Conservation (phyloP, 768 basidiomycete genomes). For the Kwoniella newhampshirensis region DNA sequence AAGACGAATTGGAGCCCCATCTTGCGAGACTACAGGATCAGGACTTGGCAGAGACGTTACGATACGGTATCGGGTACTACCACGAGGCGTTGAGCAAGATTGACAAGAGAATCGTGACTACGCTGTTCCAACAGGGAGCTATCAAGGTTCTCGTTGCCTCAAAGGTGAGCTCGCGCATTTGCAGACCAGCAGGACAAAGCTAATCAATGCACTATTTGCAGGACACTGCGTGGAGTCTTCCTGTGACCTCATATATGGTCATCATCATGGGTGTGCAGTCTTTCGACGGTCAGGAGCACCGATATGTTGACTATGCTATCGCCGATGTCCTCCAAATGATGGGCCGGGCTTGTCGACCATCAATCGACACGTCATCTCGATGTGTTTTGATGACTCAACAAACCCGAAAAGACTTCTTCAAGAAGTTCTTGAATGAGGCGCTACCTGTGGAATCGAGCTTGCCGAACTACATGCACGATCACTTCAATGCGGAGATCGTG, state of each 20-base stretch:
- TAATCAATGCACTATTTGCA: constrained; percentile 48
- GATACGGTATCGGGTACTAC: constrained; percentile 89
- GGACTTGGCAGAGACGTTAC: constrained; percentile 72
- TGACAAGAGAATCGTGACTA: constrained; percentile 90
- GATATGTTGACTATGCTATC: constrained; percentile 96
- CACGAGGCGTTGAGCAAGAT: constrained; percentile 90
- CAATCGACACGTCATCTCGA: constrained; percentile 81
- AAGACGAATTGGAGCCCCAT: constrained; percentile 78
- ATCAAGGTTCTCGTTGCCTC: constrained; percentile 93
- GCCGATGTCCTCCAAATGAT: constrained; percentile 99
- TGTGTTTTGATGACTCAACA: constrained; percentile 98
- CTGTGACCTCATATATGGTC: constrained; percentile 93
- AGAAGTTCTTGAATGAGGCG: constrained; percentile 96
- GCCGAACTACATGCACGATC: constrained; percentile 89
- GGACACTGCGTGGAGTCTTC: constrained; percentile 96
- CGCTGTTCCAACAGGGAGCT: constrained; percentile 87
- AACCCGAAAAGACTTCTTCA: constrained; percentile 97
- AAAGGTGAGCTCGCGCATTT: constrained; percentile 61
- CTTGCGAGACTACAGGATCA: constrained; percentile 78
- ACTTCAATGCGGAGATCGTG: constrained; percentile 96
- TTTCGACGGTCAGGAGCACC: constrained; percentile 96
- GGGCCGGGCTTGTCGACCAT: constrained; percentile 92
- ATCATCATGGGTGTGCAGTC: constrained; percentile 99
- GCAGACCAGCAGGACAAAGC: background rate
- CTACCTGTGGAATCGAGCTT: constrained; percentile 94